These are phyloP conservation scores for Solanum tacnaense DNA, from an alignment of 257 asterid genomes.

Conservation along the genomic window DNA sequence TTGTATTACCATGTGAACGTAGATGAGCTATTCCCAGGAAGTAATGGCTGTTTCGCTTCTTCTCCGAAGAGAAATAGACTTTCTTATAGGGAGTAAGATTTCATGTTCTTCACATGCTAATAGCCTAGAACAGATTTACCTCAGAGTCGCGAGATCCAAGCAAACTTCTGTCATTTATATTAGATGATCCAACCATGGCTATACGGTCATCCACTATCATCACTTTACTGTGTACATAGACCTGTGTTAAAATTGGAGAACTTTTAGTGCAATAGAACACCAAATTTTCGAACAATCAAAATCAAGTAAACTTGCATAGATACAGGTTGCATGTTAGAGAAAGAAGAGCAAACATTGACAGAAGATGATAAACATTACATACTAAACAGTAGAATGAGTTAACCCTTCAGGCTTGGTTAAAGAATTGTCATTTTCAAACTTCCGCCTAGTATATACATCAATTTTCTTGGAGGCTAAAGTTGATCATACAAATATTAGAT, in stretches of 20 bases:
- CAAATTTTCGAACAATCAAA: background rate
- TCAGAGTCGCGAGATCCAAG: constrained; percentile 98
- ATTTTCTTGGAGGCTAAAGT: background rate
- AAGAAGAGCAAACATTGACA: background rate
- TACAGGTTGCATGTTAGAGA: background rate
- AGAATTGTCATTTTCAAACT: background rate
- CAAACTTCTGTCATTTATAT: constrained; percentile 91
- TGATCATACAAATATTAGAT: background rate
- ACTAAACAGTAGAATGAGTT: background rate
- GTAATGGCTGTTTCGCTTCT: background rate
- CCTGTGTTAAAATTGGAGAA: constrained; percentile 20
- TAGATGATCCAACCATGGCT: constrained; percentile 80
- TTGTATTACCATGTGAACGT: background rate
- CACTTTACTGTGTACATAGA: constrained; percentile 92
- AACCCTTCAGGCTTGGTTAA: background rate
- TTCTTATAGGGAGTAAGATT: background rate
- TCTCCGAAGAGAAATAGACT: background rate
- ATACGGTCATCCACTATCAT: constrained; percentile 84
- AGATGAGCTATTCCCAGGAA: background rate
- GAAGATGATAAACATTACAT: background rate
- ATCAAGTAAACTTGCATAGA: background rate
- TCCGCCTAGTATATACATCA: background rate
- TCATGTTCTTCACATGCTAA: background rate
- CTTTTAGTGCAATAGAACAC: background rate
- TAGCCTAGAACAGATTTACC: constrained; percentile 26